Evolutionary conservation across 495 filamentous ascomycete species (phyloP).

Genomic region (Tuber magnatum): DNA sequence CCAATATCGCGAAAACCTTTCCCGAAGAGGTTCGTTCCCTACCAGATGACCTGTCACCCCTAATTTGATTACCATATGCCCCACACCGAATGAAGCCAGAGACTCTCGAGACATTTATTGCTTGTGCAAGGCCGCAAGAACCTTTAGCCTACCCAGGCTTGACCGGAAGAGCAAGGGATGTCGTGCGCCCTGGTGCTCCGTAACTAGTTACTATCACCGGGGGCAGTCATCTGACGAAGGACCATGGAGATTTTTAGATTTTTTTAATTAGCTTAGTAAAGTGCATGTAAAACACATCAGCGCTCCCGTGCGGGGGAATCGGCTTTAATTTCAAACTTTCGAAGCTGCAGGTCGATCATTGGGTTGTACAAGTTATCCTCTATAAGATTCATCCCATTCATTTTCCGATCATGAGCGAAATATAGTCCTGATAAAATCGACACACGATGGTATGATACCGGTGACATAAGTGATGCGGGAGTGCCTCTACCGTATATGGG

Average conservation of each 20-base stretch:
- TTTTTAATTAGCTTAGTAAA: not conserved
- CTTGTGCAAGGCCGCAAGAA: not conserved
- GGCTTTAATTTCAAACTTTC: not conserved
- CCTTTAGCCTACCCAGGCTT: not conserved
- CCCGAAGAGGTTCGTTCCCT: not conserved
- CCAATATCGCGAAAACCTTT: not conserved
- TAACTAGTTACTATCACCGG: not conserved
- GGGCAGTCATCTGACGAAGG: not conserved
- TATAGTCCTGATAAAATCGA: not conserved
- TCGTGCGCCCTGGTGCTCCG: not conserved
- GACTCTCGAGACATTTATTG: not conserved
- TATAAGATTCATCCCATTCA: not conserved
- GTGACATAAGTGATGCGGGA: not conserved
- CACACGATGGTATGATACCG: not conserved
- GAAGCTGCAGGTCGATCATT: not conserved
- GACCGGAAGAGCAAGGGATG: not conserved
- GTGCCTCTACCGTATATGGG: not conserved
- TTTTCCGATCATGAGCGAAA: not conserved
- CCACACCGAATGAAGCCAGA: not conserved
- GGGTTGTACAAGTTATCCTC: not conserved
- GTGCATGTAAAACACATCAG: not conserved
- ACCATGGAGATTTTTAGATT: not conserved
- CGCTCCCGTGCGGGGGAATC: not conserved
- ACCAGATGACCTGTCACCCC: not conserved
- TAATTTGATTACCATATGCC: not conserved